Conservation (phyloP, 2,329 filamentous ascomycete genomes). For the Pseudogymnoascus verrucosus region DNA sequence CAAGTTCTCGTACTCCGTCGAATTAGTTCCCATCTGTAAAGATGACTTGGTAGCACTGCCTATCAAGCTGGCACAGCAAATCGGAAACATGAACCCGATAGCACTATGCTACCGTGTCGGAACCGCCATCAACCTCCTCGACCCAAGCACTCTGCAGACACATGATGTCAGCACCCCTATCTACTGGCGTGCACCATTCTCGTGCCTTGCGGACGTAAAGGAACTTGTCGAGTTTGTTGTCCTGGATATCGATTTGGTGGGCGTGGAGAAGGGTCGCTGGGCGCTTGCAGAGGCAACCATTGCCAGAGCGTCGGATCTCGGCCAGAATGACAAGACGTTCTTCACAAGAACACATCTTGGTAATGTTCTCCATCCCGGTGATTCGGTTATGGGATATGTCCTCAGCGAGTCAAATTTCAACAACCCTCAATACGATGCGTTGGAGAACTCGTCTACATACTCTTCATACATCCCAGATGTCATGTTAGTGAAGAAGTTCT, state of each 20-base stretch:
- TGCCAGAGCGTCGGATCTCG: constrained; percentile 77
- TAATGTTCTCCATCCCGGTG: constrained; percentile 74
- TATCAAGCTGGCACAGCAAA: constrained; percentile 75
- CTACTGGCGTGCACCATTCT: constrained; percentile 89
- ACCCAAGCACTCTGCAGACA: constrained; percentile 84
- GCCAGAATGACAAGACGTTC: constrained; percentile 78
- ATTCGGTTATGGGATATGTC: constrained; percentile 92
- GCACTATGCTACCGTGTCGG: constrained; percentile 82
- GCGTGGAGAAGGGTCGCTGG: constrained; percentile 70
- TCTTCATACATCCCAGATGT: constrained; percentile 80
- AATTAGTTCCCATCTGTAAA: constrained; percentile 91
- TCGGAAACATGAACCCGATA: constrained; percentile 83
- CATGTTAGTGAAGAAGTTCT: constrained; percentile 94
- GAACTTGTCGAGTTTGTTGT: constrained; percentile 89
- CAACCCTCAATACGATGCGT: constrained; percentile 72
- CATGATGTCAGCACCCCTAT: constrained; percentile 73
- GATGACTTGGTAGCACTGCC: constrained; percentile 94
- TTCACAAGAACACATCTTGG: constrained; percentile 88
- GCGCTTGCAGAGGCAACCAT: constrained; percentile 82
- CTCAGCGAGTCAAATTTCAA: constrained; percentile 88
- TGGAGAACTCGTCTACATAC: constrained; percentile 72
- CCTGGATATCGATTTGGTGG: constrained; percentile 83
- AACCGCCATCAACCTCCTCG: constrained; percentile 81
- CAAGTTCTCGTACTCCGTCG: constrained; percentile 87
- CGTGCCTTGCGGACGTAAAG: constrained; percentile 71